Conservation (phyloP, 129 eudicot genomes). For the Artemisia annua region DNA sequence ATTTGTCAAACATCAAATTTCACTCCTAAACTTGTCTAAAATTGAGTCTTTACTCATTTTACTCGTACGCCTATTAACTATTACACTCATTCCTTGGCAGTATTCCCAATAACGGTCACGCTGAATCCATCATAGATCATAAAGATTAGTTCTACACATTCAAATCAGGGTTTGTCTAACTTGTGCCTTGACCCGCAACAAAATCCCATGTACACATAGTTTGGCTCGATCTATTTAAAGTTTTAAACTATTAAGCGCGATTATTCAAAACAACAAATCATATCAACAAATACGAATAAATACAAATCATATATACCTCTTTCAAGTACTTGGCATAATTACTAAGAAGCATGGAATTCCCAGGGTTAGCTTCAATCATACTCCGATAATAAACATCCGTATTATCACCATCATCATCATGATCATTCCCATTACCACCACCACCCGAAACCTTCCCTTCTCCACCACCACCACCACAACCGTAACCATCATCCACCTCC, state of each 20-base stretch:
- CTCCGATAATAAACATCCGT: slow-evolving; percentile 48
- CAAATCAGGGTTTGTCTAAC: neutral
- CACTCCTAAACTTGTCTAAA: too few relatives aligned
- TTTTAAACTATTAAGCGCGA: too few relatives aligned
- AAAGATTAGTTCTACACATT: neutral
- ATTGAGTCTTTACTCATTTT: too few relatives aligned
- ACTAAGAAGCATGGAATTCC: slow-evolving; percentile 52
- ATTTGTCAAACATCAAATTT: too few relatives aligned
- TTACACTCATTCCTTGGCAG: too few relatives aligned
- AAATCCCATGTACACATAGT: neutral
- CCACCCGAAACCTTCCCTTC: slow-evolving; percentile 32
- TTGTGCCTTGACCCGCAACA: too few relatives aligned
- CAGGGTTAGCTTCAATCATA: slow-evolving; percentile 69
- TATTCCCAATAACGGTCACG: too few relatives aligned
- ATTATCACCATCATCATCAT: slow-evolving; percentile 28
- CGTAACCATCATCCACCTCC: slow-evolving; percentile 11
- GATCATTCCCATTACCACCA: slow-evolving; percentile 36
- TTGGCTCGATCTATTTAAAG: too few relatives aligned
- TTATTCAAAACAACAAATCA: too few relatives aligned
- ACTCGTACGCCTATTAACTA: too few relatives aligned
- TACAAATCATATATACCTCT: slow-evolving; percentile 46
- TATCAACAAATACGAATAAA: too few relatives aligned
- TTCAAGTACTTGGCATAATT: slow-evolving; percentile 66
- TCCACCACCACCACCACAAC: slow-evolving; percentile 27
- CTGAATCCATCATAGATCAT: too few relatives aligned